These are phyloP conservation scores for Erythrophleum fordii DNA, from an alignment of 306 rosid genomes.

Conservation along the genomic window DNA sequence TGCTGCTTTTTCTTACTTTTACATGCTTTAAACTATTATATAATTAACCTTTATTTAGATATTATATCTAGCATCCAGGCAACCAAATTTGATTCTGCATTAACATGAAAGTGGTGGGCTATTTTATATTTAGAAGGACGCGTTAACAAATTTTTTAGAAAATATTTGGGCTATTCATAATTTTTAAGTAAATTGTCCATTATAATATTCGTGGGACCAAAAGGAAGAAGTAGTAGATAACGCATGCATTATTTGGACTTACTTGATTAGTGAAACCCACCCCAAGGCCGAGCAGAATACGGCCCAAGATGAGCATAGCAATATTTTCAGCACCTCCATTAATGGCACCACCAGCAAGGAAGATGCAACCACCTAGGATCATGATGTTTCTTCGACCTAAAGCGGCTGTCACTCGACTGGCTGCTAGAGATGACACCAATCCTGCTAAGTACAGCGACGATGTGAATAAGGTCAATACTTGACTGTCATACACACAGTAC, in stretches of 20 bases:
- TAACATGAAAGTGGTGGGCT: too few species aligned
- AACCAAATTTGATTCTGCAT: too few species aligned
- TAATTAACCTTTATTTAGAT: too few species aligned
- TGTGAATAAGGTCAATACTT: constrained; percentile 65
- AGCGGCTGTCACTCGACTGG: constrained; percentile 53
- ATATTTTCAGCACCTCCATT: constrained; percentile 69
- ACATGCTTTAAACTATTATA: background rate
- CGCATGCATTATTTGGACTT: constrained; percentile 14
- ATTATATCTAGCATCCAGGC: too few species aligned
- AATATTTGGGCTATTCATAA: too few species aligned
- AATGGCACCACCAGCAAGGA: constrained; percentile 60
- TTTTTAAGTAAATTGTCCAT: background rate
- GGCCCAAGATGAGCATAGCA: constrained; percentile 76
- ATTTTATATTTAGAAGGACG: too few species aligned
- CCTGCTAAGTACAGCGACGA: constrained; percentile 76
- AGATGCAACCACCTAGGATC: constrained; percentile 63
- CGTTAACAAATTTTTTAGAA: too few species aligned
- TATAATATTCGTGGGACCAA: background rate
- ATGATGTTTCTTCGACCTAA: constrained; percentile 60
- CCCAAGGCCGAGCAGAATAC: constrained; percentile 72
- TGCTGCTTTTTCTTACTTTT: too few species aligned
- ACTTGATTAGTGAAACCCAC: constrained; percentile 81
- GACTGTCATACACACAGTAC: constrained; percentile 71
- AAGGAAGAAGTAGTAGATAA: background rate
- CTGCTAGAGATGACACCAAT: constrained; percentile 52